A percentile compares a stretch with the other conserved stretches of the same genome.
Conservation (phyloP, 2,329 filamentous ascomycete genomes). For the Incumbomyces lentus region DNA sequence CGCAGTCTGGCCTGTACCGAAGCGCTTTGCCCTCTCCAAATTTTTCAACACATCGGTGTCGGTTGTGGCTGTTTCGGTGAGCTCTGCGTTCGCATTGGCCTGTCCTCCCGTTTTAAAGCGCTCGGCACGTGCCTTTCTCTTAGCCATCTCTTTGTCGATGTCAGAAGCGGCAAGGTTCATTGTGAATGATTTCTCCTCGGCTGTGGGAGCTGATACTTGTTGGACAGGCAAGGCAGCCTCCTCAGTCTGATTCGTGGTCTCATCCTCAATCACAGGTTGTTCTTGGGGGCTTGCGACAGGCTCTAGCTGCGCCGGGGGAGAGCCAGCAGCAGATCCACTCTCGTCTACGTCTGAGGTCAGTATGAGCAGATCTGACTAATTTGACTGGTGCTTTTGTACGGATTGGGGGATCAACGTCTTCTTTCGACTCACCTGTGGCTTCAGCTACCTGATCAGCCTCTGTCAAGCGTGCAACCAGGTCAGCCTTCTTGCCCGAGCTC, state of each 20-base stretch:
- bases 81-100: slow-evolving; percentile 24
- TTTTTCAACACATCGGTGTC: slow-evolving; percentile 35
- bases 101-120: slow-evolving; percentile 30
- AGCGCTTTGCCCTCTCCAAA: slow-evolving; percentile 37
- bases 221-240: slow-evolving; percentile 15
- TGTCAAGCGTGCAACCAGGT: slow-evolving; percentile 37
- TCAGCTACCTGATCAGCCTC: slow-evolving; percentile 29
- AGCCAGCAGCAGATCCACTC: slow-evolving; percentile 1
- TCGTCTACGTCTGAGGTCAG: slow-evolving; percentile 20
- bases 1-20: slow-evolving; percentile 26
- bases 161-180: slow-evolving; percentile 34
- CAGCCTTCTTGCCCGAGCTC: slow-evolving; percentile 41
- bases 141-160: slow-evolving; percentile 36
- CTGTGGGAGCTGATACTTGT: slow-evolving; percentile 19
- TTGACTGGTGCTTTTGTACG: too few species aligned
- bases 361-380: slow-evolving; percentile 8
- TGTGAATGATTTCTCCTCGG: slow-evolving; percentile 28
- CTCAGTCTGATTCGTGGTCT: slow-evolving; percentile 12
- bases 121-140: slow-evolving; percentile 39
- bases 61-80: slow-evolving; percentile 18
- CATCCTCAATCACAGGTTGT: slow-evolving; percentile 6
- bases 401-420: not conserved
- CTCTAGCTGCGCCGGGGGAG: slow-evolving; percentile 21
- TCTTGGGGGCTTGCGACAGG: slow-evolving; percentile 25
- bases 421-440: slow-evolving; percentile 13